A percentile compares a stretch with the other conserved stretches of the same genome.
Conservation (phyloP, 169 alveolate genomes). For the Eimeria nieschulzi region DNA sequence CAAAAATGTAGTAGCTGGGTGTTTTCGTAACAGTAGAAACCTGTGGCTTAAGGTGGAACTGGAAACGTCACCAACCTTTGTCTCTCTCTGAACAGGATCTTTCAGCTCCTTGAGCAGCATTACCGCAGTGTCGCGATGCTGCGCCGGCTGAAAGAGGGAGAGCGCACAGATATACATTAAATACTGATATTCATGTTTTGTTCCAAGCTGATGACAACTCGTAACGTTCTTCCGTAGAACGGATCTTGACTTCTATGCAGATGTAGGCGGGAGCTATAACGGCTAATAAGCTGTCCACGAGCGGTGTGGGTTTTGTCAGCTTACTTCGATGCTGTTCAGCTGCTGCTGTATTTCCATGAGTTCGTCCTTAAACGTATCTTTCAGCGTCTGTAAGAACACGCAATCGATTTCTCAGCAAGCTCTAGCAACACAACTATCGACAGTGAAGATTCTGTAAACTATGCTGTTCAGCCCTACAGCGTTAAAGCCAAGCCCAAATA, state of each 20-base stretch:
- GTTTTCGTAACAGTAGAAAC: neutral
- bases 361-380: conserved; percentile 63
- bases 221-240: too few species aligned
- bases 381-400: conserved; percentile 57
- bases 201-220: too few species aligned
- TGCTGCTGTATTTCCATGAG: conserved; percentile 57
- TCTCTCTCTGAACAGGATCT: neutral
- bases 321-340: conserved; percentile 65
- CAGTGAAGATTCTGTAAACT: too few species aligned
- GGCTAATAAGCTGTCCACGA: too few species aligned
- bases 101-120: conserved; percentile 51
- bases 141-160: conserved; percentile 33
- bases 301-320: neutral
- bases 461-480: too few species aligned
- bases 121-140: conserved; percentile 62
- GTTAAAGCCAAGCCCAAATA: too few species aligned
- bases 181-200: too few species aligned
- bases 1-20: neutral
- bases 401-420: neutral
- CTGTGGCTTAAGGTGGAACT: neutral
- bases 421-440: neutral
- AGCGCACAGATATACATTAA: too few species aligned
- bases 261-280: too few species aligned
- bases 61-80: conserved; percentile 20
- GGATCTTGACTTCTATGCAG: too few species aligned